Base-by-base conservation (phyloP, 495 filamentous ascomycete genomes). In the Cudoniella acicularis region DNA sequence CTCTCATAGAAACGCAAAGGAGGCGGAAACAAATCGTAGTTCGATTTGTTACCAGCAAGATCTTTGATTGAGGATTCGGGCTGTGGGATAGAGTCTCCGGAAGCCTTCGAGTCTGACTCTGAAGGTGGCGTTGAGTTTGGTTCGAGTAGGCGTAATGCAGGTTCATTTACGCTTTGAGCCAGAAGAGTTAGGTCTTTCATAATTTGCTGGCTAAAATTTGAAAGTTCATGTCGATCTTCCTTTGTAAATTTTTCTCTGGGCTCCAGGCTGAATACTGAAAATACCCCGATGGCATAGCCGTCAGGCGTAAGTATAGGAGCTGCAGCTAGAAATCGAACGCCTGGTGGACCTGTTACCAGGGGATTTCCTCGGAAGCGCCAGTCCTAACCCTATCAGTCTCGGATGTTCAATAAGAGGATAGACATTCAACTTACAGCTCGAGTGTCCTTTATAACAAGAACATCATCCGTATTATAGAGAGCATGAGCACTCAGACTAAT, bases 261-360 rank as follows among this genome's bases (percentile, higher is more conserved):
- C 16, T 65, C 42, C 16, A 60, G 65, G 50, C 65, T 64, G 52
- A 74, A 70, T 16, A 77, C 62, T 16, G 71, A 63, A 50, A 77
- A 71, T 0, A 73, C 70, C 1, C 73, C 74, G 36, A 77, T 64
- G 2, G 61, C 66, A 18, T 68, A 49, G 26, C 69, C 72, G 49
- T 69, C 65, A 30, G 60, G 54, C 23, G 65, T 67, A 16, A 74
- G 57, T 23, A 77, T 61, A 3, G 74, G 74, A n/a, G 74, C 74
- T 2, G 67, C 74, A 18, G 73, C 74, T 49, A 72, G 75, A 55
- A 76, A 77, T 8, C 70, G 65, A 36, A 77, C 67, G 11, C 68
- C 30, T 3, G 74, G 71, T 9, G 47, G 52, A 13, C 57, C 58
- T 25, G 17, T 57, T 1, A 73, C 72, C 1, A 74, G 60, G 1